Evolutionary conservation across 2,329 filamentous ascomycete species (phyloP), one percentile per base, ranked within the genome.

Genomic region (Aspergillus sp.): DNA sequence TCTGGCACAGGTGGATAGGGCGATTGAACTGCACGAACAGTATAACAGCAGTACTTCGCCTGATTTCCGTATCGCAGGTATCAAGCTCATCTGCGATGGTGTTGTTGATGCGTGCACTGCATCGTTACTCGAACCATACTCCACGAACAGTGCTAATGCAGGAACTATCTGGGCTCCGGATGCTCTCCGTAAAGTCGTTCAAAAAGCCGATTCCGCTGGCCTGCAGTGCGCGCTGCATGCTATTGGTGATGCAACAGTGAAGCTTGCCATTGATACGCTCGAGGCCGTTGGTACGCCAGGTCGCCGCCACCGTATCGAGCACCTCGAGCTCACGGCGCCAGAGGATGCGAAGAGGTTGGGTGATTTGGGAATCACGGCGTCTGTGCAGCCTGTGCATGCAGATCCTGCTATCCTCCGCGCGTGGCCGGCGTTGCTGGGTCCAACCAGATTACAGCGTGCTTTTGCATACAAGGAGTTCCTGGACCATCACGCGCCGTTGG

Each of bases 161-260:
- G 57, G 7, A 54, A 60, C 25, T 63, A 67, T 76, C 41, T 77
- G 74, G 74, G 64, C 64, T 0, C 57, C 62, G 3, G 61, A 64
- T 9, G 65, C 69, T 53, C 64, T 76, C 5, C 57, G 53, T 3
- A 61, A 66, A 4, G 73, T 76, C 0, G 69, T 77, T 6, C 55
- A 63, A 32, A 67, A 65, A 39, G 74, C 75, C 2, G 69, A 68
- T 19, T 55, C 60, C 2, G 70, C 70, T 3, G 68, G 68, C 0
- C 58, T 78, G 1, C 74, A 77, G 53, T 73, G 72, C 49, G 75
- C 75, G 0, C 55, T 78, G 3, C 75, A 78, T 48, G 75, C 75
- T 13, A 77, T 77, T 46, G 74, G 75, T 13, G 74, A 78, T 46
- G 60, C 62, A 45, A 70, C 74, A 4, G 69, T 76, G 7, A 62